These are phyloP conservation scores for Apophysomyces elegans DNA, from an alignment of 371 early-diverging fungal genomes.

Conservation along the genomic window DNA sequence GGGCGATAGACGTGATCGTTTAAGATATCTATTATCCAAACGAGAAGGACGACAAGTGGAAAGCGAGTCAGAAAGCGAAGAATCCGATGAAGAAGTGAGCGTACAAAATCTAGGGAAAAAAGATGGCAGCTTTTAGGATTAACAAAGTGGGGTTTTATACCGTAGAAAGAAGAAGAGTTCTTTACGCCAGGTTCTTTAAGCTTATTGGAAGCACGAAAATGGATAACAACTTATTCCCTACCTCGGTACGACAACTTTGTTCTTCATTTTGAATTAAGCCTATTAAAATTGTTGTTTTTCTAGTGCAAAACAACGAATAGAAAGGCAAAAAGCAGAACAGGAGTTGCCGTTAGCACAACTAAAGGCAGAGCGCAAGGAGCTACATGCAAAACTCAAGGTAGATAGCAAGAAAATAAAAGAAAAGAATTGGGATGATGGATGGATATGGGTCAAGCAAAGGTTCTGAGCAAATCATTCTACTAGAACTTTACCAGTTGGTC, in stretches of 20 bases:
- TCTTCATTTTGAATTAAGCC: background rate
- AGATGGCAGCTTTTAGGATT: background rate
- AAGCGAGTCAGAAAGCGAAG: conserved; percentile 51
- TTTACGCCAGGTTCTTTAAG: conserved; percentile 81
- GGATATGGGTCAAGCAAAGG: too few species aligned
- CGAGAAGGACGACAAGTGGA: conserved; percentile 51
- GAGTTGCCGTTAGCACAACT: conserved; percentile 72
- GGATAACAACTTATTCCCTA: conserved; percentile 81
- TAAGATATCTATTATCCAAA: conserved; percentile 74
- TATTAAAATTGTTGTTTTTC: background rate
- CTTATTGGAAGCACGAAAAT: conserved; percentile 71
- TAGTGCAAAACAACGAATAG: conserved; percentile 78
- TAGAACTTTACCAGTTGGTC: conserved; percentile 65
- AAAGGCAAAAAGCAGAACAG: conserved; percentile 68
- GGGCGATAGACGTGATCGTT: conserved; percentile 86
- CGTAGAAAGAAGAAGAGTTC: conserved; percentile 76
- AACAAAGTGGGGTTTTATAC: background rate
- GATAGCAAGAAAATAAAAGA: background rate
- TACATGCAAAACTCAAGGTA: conserved; percentile 75
- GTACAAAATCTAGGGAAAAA: background rate
- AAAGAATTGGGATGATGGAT: background rate
- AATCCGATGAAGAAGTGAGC: conserved; percentile 47
- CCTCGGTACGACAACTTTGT: conserved; percentile 56
- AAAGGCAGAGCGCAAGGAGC: conserved; percentile 79
- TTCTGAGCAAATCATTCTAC: too few species aligned